Base-by-base conservation (phyloP, 1,284 basidiomycete species). In the Tilletia horrida region DNA sequence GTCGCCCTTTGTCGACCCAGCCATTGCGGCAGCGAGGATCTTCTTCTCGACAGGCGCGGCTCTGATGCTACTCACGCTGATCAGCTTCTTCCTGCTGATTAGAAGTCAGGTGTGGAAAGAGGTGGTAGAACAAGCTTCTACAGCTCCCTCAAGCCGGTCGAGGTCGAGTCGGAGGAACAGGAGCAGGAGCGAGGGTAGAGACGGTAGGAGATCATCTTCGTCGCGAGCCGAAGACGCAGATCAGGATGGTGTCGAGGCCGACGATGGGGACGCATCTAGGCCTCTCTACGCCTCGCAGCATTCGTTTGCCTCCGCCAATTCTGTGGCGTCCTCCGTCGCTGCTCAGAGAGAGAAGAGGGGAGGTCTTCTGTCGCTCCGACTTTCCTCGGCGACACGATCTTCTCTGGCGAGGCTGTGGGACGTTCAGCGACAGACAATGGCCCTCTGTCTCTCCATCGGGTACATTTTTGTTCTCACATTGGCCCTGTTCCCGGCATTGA, bases 401-500 rank as follows among this genome's bases (percentile, higher is more conserved):
- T 35, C 55, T 8, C 55, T 59, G 27, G 55, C 55, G 3, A 25
- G 55, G 35, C 55, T 59, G 29, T 59, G 57, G 31, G 43, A 35
- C 31, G 73, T 76, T 7, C 76, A 78, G 63, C 64, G 66, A 48
- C 75, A 76, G 52, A 71, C 74, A 35, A 68, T 68, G 11, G 67
- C 69, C 67, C 69, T 74, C 44, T 74, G 71, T 50, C 25, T 67
- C 1, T 63, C 69, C 48, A 69, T 75, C 55, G 64, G 67, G 35
- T 63, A 23, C 42, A 21, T 71, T 18, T 76, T 75, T 48, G 52
- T 50, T 11, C 52, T 75, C 23, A 76, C 74, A n/a, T 69, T 79
- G 16, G 71, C 71, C 64, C 62, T 77, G 63, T 79, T 78, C 45
- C 77, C 77, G 0, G 71, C 77, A 3, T 63, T 79, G 44, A 79